A percentile compares a stretch with the other conserved stretches of the same genome.
These are phyloP conservation scores for Ogataea degrootiae DNA, from an alignment of 805 yeast species.

Conservation along the genomic window DNA sequence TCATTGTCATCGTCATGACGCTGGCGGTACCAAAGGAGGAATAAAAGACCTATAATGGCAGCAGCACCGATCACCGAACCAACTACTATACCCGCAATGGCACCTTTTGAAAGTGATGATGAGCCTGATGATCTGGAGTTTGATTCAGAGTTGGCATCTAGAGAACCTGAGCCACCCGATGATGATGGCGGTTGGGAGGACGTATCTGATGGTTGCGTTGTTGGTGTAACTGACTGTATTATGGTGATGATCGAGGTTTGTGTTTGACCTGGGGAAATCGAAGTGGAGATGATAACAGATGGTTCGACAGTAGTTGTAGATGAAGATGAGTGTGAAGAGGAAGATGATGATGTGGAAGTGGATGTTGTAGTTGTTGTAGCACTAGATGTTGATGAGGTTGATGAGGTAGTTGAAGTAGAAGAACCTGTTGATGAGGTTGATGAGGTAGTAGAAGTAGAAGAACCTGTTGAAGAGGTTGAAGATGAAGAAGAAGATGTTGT, in stretches of 20 bases:
- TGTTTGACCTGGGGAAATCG: conserved; percentile 20
- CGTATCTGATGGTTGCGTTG: conserved; percentile 1
- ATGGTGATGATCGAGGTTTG: conserved; percentile 20
- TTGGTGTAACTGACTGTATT: conserved; percentile 20
- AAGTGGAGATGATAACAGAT: conserved; percentile 12
- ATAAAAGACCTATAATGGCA: conserved; percentile 9
- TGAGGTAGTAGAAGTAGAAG: conserved; percentile 15
- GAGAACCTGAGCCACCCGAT: conserved; percentile 10
- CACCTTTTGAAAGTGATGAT: conserved; percentile 26
- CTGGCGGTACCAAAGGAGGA: conserved; percentile 21
- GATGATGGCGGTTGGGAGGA: conserved; percentile 1
- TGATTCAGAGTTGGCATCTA: not conserved
- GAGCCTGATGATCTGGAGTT: conserved; percentile 3
- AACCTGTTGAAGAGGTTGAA: conserved; percentile 15
- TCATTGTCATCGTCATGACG: conserved; percentile 13
- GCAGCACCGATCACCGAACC: conserved; percentile 26
- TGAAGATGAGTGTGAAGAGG: conserved; percentile 9
- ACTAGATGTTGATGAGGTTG: conserved; percentile 11
- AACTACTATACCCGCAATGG: conserved; percentile 33
- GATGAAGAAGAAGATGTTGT: conserved; percentile 12
- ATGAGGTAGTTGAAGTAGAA: conserved; percentile 12
- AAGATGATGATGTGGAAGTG: conserved; percentile 8
- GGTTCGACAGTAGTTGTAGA: conserved; percentile 6
- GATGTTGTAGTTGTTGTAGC: conserved; percentile 6
- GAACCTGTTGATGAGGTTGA: conserved; percentile 17